Conservation (phyloP, 768 basidiomycete genomes). For the Leccinum imitatum region DNA sequence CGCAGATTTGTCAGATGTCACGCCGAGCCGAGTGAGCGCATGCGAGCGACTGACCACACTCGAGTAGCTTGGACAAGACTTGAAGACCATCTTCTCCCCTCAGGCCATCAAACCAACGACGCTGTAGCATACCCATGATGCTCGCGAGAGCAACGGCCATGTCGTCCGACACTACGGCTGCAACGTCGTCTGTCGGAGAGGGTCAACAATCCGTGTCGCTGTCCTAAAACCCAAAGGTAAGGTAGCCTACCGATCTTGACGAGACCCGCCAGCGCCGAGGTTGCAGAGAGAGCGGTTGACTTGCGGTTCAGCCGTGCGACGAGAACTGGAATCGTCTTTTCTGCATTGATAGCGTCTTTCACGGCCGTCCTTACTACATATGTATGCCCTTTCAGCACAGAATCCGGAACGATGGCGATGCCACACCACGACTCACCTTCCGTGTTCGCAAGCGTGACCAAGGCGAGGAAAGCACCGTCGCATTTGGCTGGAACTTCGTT, state of each 20-base stretch:
- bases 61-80: constrained; percentile 20
- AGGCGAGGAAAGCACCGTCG: constrained; percentile 17
- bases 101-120: constrained; percentile 30
- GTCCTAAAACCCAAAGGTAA: neutral
- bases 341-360: constrained; percentile 13
- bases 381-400: neutral
- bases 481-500: constrained; percentile 8
- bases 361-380: constrained; percentile 10
- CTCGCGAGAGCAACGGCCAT: constrained; percentile 2
- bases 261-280: constrained; percentile 16
- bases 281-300: constrained; percentile 20
- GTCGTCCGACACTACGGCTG: constrained; percentile 6
- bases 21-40: neutral
- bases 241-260: constrained; percentile 19
- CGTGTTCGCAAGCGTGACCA: constrained; percentile 15
- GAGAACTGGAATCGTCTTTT: constrained; percentile 17
- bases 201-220: neutral
- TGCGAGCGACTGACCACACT: constrained; percentile 21
- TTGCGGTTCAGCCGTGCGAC: constrained; percentile 18
- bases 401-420: neutral
- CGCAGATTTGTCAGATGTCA: neutral
- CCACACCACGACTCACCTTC: constrained; percentile 4
- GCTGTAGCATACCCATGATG: constrained; percentile 24
- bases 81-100: constrained; percentile 27
- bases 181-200: constrained; percentile 17